Base-by-base conservation (phyloP, 257 asterid species). In the Solanum piurae region DNA sequence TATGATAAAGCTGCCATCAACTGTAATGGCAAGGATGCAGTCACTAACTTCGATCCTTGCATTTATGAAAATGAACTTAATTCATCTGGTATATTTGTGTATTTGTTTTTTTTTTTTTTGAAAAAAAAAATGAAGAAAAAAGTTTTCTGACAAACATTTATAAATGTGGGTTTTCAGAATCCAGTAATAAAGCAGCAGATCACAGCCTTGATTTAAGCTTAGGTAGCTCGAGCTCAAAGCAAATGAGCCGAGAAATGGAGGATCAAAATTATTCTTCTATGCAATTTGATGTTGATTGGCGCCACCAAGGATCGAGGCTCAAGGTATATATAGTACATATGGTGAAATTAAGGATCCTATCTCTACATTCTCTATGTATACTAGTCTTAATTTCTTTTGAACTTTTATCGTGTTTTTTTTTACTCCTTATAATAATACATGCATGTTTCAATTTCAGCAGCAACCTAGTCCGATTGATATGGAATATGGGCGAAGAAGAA, bases 1-100 rank as follows among this genome's bases (percentile, higher is more conserved):
- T 96, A 96, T 91, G 99, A 96, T 77, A 96, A 95, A 92, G 99
- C 99, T 58, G 96, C 98, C 90, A 93, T 96, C 62, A 95, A 92
- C 91, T 92, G 95, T 72, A 94, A 95, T 75, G 98, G 98, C 29
- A 97, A 94, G 90, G 99, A 94, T 87, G 98, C 97, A 42, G 96
- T 94, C 52, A 95, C 98, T 60, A 95, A 94, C 90, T 96, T 96
- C 84, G 96, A 95, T 90, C 93, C 96, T 89, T 93, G 90, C 91
- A 93, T 92, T 89, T 96, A 95, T 83, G 95, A 93, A 49, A 92
- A 93, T 27, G 95, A 96, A 64, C 96, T 94, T 83, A 90, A 88
- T 83, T 79, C 92, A 29, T 71, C 88, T 73, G 98, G 98, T 93
- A 90, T 83, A 4, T 18, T 9, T 46, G n/a, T n/a, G 31, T 40